Percentiles rank a stretch among this genome's conserved stretches.
phyloP scores from a whole-genome alignment of 1,284 basidiomycete genomes.

The Taiwanofungus camphoratus region DNA sequence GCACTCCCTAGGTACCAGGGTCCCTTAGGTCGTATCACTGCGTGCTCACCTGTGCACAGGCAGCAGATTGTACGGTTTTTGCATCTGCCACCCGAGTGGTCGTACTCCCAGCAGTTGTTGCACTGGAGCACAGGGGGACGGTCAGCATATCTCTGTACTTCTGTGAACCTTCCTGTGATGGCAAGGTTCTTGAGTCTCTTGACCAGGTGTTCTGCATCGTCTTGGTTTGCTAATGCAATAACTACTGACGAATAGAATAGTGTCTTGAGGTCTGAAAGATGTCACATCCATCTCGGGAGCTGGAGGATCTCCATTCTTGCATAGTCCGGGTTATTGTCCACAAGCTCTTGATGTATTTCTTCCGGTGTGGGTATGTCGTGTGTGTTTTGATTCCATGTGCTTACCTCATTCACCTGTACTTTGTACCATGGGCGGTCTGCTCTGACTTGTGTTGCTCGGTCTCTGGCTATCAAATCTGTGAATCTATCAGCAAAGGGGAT shows the following conservation, averaged over 20 bases:
- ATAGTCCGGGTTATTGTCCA: conserved; percentile 2
- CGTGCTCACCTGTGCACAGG: neutral
- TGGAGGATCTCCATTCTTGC: neutral
- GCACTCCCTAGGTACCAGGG: too few relatives aligned
- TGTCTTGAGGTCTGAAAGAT: neutral
- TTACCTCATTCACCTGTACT: conserved; percentile 3
- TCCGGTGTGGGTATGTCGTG: neutral
- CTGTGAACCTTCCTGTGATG: neutral
- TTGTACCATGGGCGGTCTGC: conserved; percentile 4
- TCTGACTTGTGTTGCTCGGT: neutral
- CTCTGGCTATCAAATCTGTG: neutral
- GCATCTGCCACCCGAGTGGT: neutral
- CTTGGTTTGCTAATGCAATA: conserved; percentile 1
- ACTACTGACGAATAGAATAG: conserved; percentile 1
- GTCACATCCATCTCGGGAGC: conserved; percentile 3
- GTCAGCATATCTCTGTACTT: conserved; percentile 3
- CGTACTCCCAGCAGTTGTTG: conserved; percentile 1
- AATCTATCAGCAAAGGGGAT: neutral
- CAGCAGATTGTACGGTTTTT: neutral
- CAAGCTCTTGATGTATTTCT: conserved; percentile 2
- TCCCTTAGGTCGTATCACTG: too few relatives aligned
- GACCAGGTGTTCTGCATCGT: neutral
- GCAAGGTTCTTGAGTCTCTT: conserved; percentile 1
- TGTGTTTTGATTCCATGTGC: neutral
- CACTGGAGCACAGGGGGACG: conserved; percentile 4